Base-by-base conservation (phyloP, 192 early-diverging fungal genomes). In the Coemansia sp. region DNA sequence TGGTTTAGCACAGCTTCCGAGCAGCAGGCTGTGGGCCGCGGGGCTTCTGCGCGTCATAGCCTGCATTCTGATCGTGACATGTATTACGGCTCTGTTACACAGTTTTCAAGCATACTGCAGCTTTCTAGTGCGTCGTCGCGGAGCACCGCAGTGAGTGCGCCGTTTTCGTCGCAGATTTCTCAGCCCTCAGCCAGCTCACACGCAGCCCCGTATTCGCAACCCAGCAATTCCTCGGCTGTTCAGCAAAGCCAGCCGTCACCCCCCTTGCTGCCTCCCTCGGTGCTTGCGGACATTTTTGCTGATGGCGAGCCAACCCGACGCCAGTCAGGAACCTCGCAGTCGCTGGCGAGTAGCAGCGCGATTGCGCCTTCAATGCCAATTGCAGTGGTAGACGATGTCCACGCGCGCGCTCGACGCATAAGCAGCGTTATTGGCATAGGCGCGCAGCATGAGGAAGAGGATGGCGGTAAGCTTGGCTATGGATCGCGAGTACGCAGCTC, bases 211-310 rank as follows among this genome's bases (percentile, higher is more conserved):
- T 18, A 42, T n/a, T 8, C 40, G 8, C 16, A n/a, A 42, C 7
- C 15, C 3, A n/a, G 40, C 40, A n/a, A 0, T n/a, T 35, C 33
- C 33, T 35, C 33, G 33, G 33, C 33, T 35, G 33, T 35, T 35
- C 16, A 16, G 40, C 40, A 42, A n/a, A n/a, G 40, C 16, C 23
- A 31, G 10, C 55, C 6, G 5, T 50, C 51, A 30, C 65, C 55
- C 0, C 61, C 71, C 5, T 53, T 74, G 20, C 53, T 74, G 6
- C 60, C 71, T 3, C 65, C 63, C 19, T 48, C 60, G 1, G 63
- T 74, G 61, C 61, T 74, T 7, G 65, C 71, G 1, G 71, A 74
- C 5, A 59, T 74, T 44, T 53, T 74, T 13, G 65, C 42, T 31
- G 61, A 63, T 5, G 46, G 46, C 19, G 56, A 58, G 44, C 42